phyloP scores from a whole-genome alignment of 2,329 filamentous ascomycete genomes.

The Gyromitra esculenta region DNA sequence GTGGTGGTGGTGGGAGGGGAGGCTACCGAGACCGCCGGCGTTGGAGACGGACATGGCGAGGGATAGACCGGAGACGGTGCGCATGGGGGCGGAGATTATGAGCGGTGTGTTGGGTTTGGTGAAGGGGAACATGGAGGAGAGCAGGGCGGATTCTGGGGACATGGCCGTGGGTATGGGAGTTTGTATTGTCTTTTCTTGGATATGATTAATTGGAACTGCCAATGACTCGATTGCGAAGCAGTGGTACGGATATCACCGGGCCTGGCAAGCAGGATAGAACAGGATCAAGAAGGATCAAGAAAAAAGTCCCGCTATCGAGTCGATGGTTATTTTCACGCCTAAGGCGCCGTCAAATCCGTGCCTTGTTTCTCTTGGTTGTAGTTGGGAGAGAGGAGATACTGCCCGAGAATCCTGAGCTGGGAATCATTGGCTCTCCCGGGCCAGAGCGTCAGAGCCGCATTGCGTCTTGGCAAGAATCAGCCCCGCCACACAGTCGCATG shows the following conservation, averaged over 20 bases:
- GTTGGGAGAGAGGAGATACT: background rate
- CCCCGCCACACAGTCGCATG: no score
- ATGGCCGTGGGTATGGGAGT: background rate
- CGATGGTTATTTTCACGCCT: background rate
- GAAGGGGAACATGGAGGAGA: slow-evolving; percentile 66
- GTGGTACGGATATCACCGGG: background rate
- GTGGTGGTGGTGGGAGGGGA: background rate
- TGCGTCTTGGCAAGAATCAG: background rate
- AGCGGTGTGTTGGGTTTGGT: slow-evolving; percentile 67
- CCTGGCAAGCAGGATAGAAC: background rate
- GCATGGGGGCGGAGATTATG: slow-evolving; percentile 74
- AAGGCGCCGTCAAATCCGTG: background rate
- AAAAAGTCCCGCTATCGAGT: background rate
- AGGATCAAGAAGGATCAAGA: background rate
- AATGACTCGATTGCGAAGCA: background rate
- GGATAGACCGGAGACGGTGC: slow-evolving; percentile 67
- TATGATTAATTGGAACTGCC: background rate
- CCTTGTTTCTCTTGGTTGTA: background rate
- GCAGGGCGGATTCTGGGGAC: slow-evolving; percentile 41
- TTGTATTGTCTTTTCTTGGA: background rate
- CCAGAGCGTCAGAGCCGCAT: slow-evolving; percentile 13
- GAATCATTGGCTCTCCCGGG: slow-evolving; percentile 7
- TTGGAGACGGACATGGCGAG: slow-evolving; percentile 71
- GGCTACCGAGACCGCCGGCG: slow-evolving; percentile 65
- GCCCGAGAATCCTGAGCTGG: background rate